Percentiles rank a stretch among this genome's conserved stretches.
Conservation (phyloP, 2,329 filamentous ascomycete genomes). For the Verticillium tricorpus region DNA sequence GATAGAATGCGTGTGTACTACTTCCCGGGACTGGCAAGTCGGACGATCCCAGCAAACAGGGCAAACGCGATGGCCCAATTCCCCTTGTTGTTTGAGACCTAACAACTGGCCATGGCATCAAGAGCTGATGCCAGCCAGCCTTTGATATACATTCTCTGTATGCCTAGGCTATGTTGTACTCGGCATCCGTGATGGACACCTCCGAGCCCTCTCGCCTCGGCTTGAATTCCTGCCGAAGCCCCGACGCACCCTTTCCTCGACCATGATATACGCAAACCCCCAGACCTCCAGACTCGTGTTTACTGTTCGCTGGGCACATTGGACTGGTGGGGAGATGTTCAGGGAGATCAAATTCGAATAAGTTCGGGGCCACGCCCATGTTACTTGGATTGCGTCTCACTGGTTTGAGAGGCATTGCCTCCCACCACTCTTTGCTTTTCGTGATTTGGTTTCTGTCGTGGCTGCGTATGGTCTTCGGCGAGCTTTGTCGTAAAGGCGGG, state of each 20-base stretch:
- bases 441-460: constrained; percentile 9
- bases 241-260: constrained; percentile 19
- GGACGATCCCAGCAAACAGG: no score
- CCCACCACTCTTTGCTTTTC: constrained; percentile 30
- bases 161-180: not conserved
- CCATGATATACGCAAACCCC: constrained; percentile 49
- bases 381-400: constrained; percentile 14
- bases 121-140: not conserved
- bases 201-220: constrained; percentile 11
- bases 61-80: no score
- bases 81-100: no score
- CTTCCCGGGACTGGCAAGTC: no score
- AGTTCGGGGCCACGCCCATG: constrained; percentile 5
- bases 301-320: constrained; percentile 45
- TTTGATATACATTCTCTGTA: not conserved
- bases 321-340: constrained; percentile 48
- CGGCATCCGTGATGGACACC: constrained; percentile 9
- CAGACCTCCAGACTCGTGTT: constrained; percentile 37
- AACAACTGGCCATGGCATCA: not conserved
- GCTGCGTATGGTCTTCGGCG: constrained; percentile 3
- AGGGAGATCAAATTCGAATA: constrained; percentile 44
- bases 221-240: constrained; percentile 1
- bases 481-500: constrained; percentile 2
- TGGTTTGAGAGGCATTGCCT: constrained; percentile 19
- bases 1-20: no score